Base-by-base conservation (phyloP, 805 yeast species). In the Kregervanrija fluxuum region DNA sequence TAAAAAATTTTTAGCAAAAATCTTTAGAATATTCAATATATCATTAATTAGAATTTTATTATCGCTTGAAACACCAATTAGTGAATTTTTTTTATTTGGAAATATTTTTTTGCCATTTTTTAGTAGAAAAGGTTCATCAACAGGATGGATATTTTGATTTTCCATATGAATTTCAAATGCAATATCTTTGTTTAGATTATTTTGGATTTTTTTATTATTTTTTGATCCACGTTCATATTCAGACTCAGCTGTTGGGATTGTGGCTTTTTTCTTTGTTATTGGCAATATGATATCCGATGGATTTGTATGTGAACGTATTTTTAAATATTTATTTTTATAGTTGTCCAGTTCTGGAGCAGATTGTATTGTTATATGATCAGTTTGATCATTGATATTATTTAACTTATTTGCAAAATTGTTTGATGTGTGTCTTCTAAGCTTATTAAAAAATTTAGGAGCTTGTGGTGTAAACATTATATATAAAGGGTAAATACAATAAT, bases 151-250 rank as follows among this genome's bases (percentile, higher is more conserved):
- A 42, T 56, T 58, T 35, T 49, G 42, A 28, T 30, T 22, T 6
- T 44, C 42, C 45, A 49, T 42, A 34, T 46, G 45, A 11, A 60
- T 53, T 45, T 61, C 66, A 43, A 60, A 61, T n/a, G 66, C 66
- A 15, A 56, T 52, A 37, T 55, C 57, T 31, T 52, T 52, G 41
- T 54, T 55, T 6, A 22, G 8, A 22, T 40, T 54, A 55, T n/a
- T 53, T 38, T 28, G 49, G 36, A 17, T 48, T 44, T 12, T 49
- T 48, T 10, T 48, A 45, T 31, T 46, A 46, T n/a, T 36, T 36
- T 22, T 45, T 40, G 8, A 14, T 35, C 13, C 38, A 5, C 11
- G 38, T 13, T 35, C 38, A n/a, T n/a, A 6, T 22, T 22, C 13
- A 30, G 38, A 3, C 30, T 37, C 12, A 30, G 44, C 3, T 11